Conservation (phyloP, 2,329 filamentous ascomycete species). For the Monosporascus sp. region DNA sequence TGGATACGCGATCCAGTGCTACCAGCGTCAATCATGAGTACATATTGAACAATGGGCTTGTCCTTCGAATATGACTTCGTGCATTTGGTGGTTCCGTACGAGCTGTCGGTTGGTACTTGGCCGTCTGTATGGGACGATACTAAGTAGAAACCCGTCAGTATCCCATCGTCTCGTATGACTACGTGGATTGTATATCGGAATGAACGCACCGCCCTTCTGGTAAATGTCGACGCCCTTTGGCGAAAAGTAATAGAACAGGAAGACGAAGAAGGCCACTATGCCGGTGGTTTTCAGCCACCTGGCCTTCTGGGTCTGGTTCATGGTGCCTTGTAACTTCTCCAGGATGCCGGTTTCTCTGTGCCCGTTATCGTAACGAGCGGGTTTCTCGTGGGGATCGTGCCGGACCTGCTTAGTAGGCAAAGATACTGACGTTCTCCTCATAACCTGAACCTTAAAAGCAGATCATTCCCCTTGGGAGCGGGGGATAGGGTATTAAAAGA, state of each 20-base stretch:
- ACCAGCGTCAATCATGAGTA: constrained; percentile 96
- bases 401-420: constrained; percentile 55
- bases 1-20: constrained; percentile 98
- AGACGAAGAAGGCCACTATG: constrained; percentile 53
- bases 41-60: constrained; percentile 95
- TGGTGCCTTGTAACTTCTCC: constrained; percentile 52
- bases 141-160: constrained; percentile 14
- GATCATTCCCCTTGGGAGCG: constrained; percentile 19
- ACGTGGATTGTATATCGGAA: background rate
- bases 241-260: constrained; percentile 59
- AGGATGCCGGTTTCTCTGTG: constrained; percentile 42
- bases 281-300: constrained; percentile 62
- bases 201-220: constrained; percentile 37
- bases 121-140: constrained; percentile 31
- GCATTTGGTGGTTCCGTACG: constrained; percentile 68
- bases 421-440: constrained; percentile 63
- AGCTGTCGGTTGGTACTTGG: constrained; percentile 53
- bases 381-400: constrained; percentile 61
- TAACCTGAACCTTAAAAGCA: constrained; percentile 28
- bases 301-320: constrained; percentile 59
- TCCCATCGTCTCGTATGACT: background rate
- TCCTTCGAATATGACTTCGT: constrained; percentile 76
- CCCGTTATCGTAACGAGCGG: constrained; percentile 50
- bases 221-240: constrained; percentile 52
- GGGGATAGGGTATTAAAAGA: background rate